phyloP scores from a whole-genome alignment of 164 flowering plant species.

The Vitis cinerea region DNA sequence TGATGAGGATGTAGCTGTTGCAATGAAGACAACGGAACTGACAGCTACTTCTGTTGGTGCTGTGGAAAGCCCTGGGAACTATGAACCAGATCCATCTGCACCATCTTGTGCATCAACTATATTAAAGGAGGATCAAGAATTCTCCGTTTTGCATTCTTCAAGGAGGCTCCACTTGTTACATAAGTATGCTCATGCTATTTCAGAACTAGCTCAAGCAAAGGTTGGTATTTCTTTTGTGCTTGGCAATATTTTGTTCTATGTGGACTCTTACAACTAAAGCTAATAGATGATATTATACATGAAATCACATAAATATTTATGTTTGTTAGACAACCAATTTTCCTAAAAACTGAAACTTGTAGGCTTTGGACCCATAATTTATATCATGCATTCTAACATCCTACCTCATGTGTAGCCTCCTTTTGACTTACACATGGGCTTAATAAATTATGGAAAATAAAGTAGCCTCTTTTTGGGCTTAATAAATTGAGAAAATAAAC shows the following conservation, averaged over 20 bases:
- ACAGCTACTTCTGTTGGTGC: constrained; percentile 17
- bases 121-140: constrained; percentile 28
- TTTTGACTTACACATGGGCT: no score
- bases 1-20: constrained; percentile 18
- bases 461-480: no score
- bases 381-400: no score
- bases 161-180: constrained; percentile 36
- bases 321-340: no score
- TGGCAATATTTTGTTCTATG: neutral
- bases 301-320: no score
- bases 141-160: constrained; percentile 38
- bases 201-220: constrained; percentile 45
- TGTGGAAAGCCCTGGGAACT: constrained; percentile 14
- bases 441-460: no score
- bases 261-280: neutral
- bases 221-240: constrained; percentile 15
- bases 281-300: no score
- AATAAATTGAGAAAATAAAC: no score
- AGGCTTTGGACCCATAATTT: no score
- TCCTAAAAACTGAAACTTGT: no score
- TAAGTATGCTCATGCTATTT: constrained; percentile 38
- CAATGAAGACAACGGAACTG: constrained; percentile 17
- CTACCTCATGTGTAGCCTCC: no score
- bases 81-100: constrained; percentile 17
- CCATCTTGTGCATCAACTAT: constrained; percentile 21